These are phyloP conservation scores for Tolypocladium ovalisporum DNA, from an alignment of 2,329 filamentous ascomycete species.

Conservation along the genomic window DNA sequence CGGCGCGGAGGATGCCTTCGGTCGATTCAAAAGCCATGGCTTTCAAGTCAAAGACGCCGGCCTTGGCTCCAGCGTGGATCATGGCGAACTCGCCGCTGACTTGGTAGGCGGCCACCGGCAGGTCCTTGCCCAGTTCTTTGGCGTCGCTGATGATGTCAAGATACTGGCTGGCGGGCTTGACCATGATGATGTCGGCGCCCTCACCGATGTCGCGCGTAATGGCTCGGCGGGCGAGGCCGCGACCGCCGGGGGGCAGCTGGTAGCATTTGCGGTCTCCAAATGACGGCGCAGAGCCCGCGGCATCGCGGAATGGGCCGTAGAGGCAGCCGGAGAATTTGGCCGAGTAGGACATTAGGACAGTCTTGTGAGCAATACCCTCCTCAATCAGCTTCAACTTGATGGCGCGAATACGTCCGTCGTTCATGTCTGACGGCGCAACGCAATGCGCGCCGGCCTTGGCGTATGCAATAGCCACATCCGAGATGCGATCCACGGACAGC, in stretches of 20 bases:
- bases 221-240: conserved; percentile 81
- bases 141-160: conserved; percentile 96
- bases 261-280: conserved; percentile 97
- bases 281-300: conserved; percentile 78
- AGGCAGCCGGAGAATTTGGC: conserved; percentile 96
- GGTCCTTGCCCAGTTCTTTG: conserved; percentile 82
- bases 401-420: conserved; percentile 90
- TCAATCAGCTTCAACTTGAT: conserved; percentile 98
- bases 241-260: conserved; percentile 85
- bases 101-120: conserved; percentile 92
- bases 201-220: conserved; percentile 85
- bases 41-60: conserved; percentile 91
- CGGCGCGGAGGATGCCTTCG: conserved; percentile 84
- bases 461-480: conserved; percentile 95
- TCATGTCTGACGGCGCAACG: conserved; percentile 97
- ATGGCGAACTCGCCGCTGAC: conserved; percentile 96
- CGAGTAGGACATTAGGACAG: conserved; percentile 93
- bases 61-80: conserved; percentile 92
- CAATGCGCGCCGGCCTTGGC: conserved; percentile 94
- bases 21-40: conserved; percentile 91
- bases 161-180: conserved; percentile 93
- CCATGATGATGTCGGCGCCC: conserved; percentile 97
- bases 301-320: conserved; percentile 95
- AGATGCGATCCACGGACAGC: conserved; percentile 86
- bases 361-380: conserved; percentile 81